Base-by-base conservation (phyloP, 495 filamentous ascomycete species). In the Aspergillus hancockii region DNA sequence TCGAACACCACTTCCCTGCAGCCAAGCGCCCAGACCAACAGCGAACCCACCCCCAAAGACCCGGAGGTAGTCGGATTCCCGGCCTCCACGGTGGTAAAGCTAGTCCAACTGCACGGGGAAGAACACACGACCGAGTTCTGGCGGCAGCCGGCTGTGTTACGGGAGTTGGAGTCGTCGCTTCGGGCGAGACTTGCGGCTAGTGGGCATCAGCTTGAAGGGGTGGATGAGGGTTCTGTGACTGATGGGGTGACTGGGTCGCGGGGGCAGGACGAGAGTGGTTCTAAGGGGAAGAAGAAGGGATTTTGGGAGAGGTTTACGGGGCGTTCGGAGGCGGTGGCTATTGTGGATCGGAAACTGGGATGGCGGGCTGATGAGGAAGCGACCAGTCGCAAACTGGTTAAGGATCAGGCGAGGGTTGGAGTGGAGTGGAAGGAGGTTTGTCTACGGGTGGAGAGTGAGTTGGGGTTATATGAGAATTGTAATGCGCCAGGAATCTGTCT, bases 341-440 rank as follows among this genome's bases (percentile, higher is more conserved):
- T 47, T 23, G 43, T 47, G 43, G 43, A 47, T 10, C 43, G 21
- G 43, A 47, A 47, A n/a, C 19, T 47, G 43, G 43, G 43, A 1
- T 47, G 43, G 43, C 18, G 43, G 2, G 43, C 43, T 10, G 43
- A 41, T 16, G 38, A 22, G 2, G 43, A 22, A 12, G 6, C n/a
- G 43, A 21, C 43, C 43, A 19, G 43, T 23, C 43, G 43, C 43
- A 23, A 23, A 23, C 13, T 47, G 43, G 13, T 10, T 2, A 47
- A n/a, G 12, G 43, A 47, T 23, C 19, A 47, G 43, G 43, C 23
- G 3, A 8, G 43, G 4, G 43, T 12, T 47, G 43, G 1, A 21
- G 43, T 47, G 13, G 43, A 21, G 19, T 47, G 41, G 41, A 45
- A 47, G 21, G 43, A 47, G 43, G 43, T 47, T 47, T 47, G 43